Evolutionary conservation across 228 moss, liverwort and hornwort species (phyloP).

Genomic region (Sphagnum magellanicum): DNA sequence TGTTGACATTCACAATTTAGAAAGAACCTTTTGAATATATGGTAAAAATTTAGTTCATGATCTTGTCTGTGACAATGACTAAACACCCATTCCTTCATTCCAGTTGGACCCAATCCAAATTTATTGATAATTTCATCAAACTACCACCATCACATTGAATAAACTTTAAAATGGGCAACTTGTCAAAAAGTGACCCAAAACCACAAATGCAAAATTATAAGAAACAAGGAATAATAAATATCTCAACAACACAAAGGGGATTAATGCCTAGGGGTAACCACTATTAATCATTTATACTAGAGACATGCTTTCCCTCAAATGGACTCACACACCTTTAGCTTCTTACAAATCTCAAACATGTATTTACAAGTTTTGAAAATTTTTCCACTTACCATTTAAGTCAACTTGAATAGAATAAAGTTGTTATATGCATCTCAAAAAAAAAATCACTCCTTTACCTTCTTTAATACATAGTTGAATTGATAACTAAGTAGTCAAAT

Average conservation of each 20-base stretch:
- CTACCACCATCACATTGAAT: constrained; percentile 32
- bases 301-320: not conserved
- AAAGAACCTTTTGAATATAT: constrained; percentile 3
- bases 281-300: not conserved
- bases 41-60: constrained; percentile 7
- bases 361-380: too few species aligned
- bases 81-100: constrained; percentile 30
- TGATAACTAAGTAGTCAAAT: not conserved
- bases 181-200: not conserved
- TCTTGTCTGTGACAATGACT: constrained; percentile 4
- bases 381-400: too few species aligned
- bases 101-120: constrained; percentile 71
- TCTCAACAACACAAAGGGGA: not conserved
- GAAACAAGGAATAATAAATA: not conserved
- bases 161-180: not conserved
- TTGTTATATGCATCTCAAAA: not conserved
- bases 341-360: too few species aligned
- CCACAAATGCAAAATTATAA: not conserved
- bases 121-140: constrained; percentile 79
- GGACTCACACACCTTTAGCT: not conserved
- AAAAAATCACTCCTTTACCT: not conserved
- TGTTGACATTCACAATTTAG: constrained; percentile 6
- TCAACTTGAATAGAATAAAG: too few species aligned
- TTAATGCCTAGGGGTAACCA: not conserved
- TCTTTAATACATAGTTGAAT: not conserved